phyloP scores from a whole-genome alignment of 2,329 filamentous ascomycete species.

The Neofusicoccum umdonicola region DNA sequence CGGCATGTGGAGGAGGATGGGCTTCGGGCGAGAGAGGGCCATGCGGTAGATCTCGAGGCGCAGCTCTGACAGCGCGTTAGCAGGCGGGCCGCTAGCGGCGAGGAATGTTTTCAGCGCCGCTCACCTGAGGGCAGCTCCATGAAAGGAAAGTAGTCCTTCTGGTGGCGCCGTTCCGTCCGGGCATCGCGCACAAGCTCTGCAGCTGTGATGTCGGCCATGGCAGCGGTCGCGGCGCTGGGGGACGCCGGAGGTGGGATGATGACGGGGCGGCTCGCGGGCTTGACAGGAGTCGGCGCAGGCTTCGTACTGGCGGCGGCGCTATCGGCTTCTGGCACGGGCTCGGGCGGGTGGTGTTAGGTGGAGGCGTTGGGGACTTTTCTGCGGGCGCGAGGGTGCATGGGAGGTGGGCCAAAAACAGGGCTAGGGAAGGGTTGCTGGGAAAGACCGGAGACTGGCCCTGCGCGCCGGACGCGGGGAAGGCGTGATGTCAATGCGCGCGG shows the following conservation, averaged over 20 bases:
- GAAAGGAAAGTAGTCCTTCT: conserved; percentile 15
- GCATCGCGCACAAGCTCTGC: not conserved
- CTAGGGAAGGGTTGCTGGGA: not conserved
- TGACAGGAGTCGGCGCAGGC: not conserved
- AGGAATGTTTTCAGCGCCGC: not conserved
- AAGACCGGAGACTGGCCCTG: not conserved
- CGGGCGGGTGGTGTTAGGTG: not conserved
- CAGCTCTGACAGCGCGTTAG: conserved; percentile 42
- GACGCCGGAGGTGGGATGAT: not conserved
- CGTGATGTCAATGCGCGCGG: not conserved
- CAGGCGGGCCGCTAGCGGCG: not conserved
- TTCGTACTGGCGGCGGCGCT: not conserved
- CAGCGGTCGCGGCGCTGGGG: not conserved
- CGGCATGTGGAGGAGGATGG: conserved; percentile 30
- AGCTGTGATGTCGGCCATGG: not conserved
- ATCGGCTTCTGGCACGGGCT: not conserved
- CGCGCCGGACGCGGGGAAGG: conserved; percentile 3
- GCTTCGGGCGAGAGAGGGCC: conserved; percentile 30
- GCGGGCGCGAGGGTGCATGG: not conserved
- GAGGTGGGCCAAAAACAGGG: not conserved
- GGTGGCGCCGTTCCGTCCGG: not conserved
- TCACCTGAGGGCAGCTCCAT: conserved; percentile 17
- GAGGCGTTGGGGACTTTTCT: not conserved
- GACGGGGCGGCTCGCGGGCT: not conserved
- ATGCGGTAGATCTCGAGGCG: conserved; percentile 45